Base-by-base conservation (phyloP, 768 basidiomycete species). In the Kwoniella sp. region DNA sequence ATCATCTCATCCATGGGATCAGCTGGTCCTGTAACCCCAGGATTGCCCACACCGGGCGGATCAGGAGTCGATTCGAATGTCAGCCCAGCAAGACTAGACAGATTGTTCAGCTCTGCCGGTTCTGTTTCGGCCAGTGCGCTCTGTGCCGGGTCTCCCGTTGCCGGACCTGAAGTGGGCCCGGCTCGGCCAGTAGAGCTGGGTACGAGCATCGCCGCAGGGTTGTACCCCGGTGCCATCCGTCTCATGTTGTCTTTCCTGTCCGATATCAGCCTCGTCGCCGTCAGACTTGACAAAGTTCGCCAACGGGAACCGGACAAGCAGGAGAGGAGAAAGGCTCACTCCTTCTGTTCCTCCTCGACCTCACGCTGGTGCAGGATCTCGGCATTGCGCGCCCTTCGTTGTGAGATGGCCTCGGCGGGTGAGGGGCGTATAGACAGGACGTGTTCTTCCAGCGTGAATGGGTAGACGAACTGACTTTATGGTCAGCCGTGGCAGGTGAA, bases 401-500 rank as follows among this genome's bases (percentile, higher is more conserved):
- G 79, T 0, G 84, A 79, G 31, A 88, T 79, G 0, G 84, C 84
- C 3, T 78, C 75, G 40, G 84, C 79, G 1, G 88, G 84, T 0
- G 87, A 80, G 0, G 86, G 82, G 67, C 87, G 87, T 33, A 88
- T 75, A 1, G 83, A 81, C 46, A 92, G 73, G 59, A 89, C 78
- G 69, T 93, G 91, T 0, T 84, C 81, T 67, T 98, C 93, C 45
- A 98, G 81, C 3, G 90, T 86, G 78, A 89, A 96, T 1, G 93
- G 92, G 67, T 96, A 98, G 36, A 88, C 93, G 65, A 96, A 95
- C 92, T 98, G 70, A n/a, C n/a, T n/a, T n/a, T n/a, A n/a, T n/a
- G n/a, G n/a, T n/a, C n/a, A n/a, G n/a, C n/a, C n/a, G n/a, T n/a
- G n/a, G n/a, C 5, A 17, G n/a, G n/a, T n/a, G n/a, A 46, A 32